Evolutionary conservation across 257 asterid species (phyloP).

Genomic region (Primulina tabacum): DNA sequence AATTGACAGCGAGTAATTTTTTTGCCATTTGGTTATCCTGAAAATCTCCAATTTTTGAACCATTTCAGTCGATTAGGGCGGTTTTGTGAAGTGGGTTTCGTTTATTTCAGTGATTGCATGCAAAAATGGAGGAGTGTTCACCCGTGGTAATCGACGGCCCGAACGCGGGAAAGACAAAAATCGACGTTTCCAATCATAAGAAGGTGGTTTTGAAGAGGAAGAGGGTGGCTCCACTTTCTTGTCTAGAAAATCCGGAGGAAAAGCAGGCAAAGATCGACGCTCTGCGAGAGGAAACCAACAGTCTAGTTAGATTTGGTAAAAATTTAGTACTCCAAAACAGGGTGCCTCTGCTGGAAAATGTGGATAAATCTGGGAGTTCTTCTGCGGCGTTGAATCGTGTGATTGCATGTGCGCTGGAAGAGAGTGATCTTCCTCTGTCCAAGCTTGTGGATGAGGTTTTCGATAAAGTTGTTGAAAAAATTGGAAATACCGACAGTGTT

Average conservation of each 20-base stretch:
- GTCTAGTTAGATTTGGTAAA: neutral
- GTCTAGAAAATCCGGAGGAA: constrained; percentile 17
- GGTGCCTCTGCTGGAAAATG: constrained; percentile 29
- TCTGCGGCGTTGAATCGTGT: constrained; percentile 35
- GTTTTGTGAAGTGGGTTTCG: neutral
- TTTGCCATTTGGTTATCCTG: too few relatives aligned
- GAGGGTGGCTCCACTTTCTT: constrained; percentile 25
- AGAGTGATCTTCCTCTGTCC: constrained; percentile 67
- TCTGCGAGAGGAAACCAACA: too few relatives aligned
- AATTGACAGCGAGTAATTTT: too few relatives aligned
- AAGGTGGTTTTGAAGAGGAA: constrained; percentile 36
- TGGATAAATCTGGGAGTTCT: constrained; percentile 28
- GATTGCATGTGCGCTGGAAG: constrained; percentile 76
- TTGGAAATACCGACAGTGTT: constrained; percentile 36
- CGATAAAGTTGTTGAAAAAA: constrained; percentile 43
- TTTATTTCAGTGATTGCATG: constrained; percentile 20
- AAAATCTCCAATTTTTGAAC: too few relatives aligned
- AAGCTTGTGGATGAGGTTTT: constrained; percentile 62
- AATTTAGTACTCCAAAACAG: constrained; percentile 24
- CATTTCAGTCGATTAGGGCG: neutral
- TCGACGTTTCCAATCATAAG: constrained; percentile 18
- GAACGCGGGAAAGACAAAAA: constrained; percentile 13
- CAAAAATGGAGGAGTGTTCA: constrained; percentile 32
- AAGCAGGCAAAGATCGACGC: too few relatives aligned
- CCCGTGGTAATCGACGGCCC: constrained; percentile 27